phyloP scores from a whole-genome alignment of 78 protist species.

The Dictyostelium discoideum region dicty_2.7 NC_007088.5:4511001-4511500 shows the following conservation, averaged over 20 bases:
- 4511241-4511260: constrained; percentile 87
- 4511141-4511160: constrained; percentile 49
- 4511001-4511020: constrained; percentile 83
- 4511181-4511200: not conserved
- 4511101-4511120: constrained; percentile 89
- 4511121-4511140: constrained; percentile 80
- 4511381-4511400: constrained; percentile 84
- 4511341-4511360: constrained; percentile 88
- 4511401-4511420: constrained; percentile 89
- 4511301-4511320: constrained; percentile 84
- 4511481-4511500: constrained; percentile 66
- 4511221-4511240: constrained; percentile 92
- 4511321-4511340: constrained; percentile 87
- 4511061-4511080: constrained; percentile 74
- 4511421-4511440: constrained; percentile 87
- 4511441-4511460: constrained; percentile 84
- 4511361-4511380: constrained; percentile 90
- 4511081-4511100: constrained; percentile 91
- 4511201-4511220: constrained; percentile 74
- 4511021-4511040: constrained; percentile 83
- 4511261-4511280: constrained; percentile 89
- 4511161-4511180: not conserved
- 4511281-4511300: constrained; percentile 80
- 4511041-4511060: constrained; percentile 83
- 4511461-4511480: constrained; percentile 51